A percentile compares a stretch with the other conserved stretches of the same genome.
Conservation (phyloP, 192 early-diverging fungal genomes). For the Coemansia sp. region DNA sequence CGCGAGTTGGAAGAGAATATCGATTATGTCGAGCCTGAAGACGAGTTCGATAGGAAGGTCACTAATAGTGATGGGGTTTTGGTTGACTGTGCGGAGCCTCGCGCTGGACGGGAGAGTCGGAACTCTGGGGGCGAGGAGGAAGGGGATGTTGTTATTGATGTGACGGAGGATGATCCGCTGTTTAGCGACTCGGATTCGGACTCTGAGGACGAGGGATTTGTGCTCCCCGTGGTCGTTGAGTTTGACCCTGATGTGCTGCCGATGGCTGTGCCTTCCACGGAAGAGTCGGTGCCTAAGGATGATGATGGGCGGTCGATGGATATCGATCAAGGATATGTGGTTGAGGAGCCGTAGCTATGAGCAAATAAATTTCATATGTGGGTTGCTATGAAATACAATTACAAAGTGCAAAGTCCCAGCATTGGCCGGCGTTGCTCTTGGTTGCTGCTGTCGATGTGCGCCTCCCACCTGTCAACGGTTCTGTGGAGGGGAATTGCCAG, state of each 20-base stretch:
- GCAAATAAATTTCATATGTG: background rate
- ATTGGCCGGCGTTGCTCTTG: no score
- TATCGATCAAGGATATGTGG: slow-evolving; percentile 4
- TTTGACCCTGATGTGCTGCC: slow-evolving; percentile 7
- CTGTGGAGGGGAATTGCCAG: no score
- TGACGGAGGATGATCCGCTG: slow-evolving; percentile 46
- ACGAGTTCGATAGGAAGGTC: slow-evolving; percentile 77
- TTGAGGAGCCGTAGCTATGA: slow-evolving; percentile 11
- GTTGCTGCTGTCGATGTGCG: background rate
- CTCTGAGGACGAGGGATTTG: slow-evolving; percentile 34
- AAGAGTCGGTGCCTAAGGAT: background rate
- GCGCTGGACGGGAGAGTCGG: slow-evolving; percentile 9
- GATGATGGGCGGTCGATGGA: background rate
- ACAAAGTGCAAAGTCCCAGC: no score
- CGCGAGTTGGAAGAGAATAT: slow-evolving; percentile 91
- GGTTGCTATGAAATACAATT: no score
- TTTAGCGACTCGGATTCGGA: slow-evolving; percentile 52
- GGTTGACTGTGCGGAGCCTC: slow-evolving; percentile 25
- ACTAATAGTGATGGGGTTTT: slow-evolving; percentile 7
- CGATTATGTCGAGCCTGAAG: slow-evolving; percentile 90
- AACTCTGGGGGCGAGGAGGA: background rate
- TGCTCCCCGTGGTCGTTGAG: slow-evolving; percentile 30
- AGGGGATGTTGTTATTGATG: slow-evolving; percentile 30
- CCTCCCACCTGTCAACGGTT: no score
- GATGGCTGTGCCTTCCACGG: background rate